phyloP scores from a whole-genome alignment of 345 rosid genomes.

The Lepidium africanum region DNA sequence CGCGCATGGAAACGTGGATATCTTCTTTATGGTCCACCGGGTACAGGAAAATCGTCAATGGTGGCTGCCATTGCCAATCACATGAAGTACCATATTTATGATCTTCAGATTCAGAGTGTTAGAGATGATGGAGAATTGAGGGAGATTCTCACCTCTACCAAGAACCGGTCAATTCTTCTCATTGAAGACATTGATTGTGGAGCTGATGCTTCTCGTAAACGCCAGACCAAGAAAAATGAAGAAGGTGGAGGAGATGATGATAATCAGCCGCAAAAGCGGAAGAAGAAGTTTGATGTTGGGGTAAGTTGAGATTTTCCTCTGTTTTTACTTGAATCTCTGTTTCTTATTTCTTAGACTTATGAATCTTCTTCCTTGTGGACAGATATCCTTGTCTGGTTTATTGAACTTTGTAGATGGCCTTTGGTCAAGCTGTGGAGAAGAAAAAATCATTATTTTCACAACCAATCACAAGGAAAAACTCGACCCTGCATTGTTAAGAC shows the following conservation, averaged over 20 bases:
- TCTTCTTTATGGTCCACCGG: slow-evolving; percentile 31
- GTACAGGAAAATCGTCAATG: slow-evolving; percentile 30
- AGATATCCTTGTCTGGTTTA: slow-evolving; percentile 25
- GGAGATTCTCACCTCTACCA: slow-evolving; percentile 27
- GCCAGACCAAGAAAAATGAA: slow-evolving; percentile 2
- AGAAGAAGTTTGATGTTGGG: slow-evolving; percentile 26
- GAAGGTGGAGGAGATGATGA: slow-evolving; percentile 2
- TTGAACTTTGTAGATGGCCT: slow-evolving; percentile 30
- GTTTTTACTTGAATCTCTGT: neutral
- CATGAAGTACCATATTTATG: slow-evolving; percentile 32
- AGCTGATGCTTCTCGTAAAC: slow-evolving; percentile 27
- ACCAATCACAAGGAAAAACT: slow-evolving; percentile 29
- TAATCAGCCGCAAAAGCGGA: slow-evolving; percentile 5
- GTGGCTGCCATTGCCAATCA: slow-evolving; percentile 36
- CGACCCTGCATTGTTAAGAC: slow-evolving; percentile 25
- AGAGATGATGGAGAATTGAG: slow-evolving; percentile 25
- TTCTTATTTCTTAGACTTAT: neutral
- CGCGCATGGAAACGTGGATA: slow-evolving; percentile 31
- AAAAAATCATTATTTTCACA: slow-evolving; percentile 28
- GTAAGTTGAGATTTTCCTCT: slow-evolving; percentile 10
- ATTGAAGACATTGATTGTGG: slow-evolving; percentile 35
- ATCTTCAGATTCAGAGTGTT: slow-evolving; percentile 31
- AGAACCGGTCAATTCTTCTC: slow-evolving; percentile 27
- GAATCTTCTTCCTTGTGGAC: neutral
- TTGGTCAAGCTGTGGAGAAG: slow-evolving; percentile 32